Evolutionary conservation across 768 basidiomycete species (phyloP).

Genomic region (Tricholoma saponaceum): DNA sequence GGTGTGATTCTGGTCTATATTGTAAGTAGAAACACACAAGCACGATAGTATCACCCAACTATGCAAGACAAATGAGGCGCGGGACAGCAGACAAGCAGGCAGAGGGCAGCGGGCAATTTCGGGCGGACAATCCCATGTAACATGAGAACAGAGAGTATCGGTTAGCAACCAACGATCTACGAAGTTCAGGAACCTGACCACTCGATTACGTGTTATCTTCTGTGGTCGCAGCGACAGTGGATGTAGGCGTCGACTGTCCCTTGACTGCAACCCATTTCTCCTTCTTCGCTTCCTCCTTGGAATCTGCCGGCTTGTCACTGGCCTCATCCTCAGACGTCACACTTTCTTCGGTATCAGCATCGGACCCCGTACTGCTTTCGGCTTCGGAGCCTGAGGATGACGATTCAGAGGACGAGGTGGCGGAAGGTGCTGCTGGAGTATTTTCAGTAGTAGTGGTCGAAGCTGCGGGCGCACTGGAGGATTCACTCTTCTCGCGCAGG

Average conservation of each 20-base stretch:
- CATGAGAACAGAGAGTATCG: conserved; percentile 1
- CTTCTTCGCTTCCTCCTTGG: conserved; percentile 33
- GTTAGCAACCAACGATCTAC: not conserved
- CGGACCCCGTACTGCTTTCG: conserved; percentile 53
- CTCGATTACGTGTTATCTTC: not conserved
- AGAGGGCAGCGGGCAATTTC: conserved; percentile 13
- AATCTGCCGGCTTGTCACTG: conserved; percentile 35
- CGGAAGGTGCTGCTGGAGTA: conserved; percentile 21
- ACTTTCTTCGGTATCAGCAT: conserved; percentile 75
- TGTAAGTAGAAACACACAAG: conserved; percentile 14
- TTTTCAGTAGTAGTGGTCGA: conserved; percentile 33
- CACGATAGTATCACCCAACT: conserved; percentile 16
- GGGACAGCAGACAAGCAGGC: conserved; percentile 16
- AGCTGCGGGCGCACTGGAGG: conserved; percentile 25
- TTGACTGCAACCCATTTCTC: conserved; percentile 83
- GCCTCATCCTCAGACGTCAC: conserved; percentile 78
- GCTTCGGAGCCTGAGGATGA: conserved; percentile 53
- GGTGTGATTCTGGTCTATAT: conserved; percentile 23
- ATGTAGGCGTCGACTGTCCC: conserved; percentile 29
- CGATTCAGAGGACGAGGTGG: conserved; percentile 19
- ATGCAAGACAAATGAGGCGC: conserved; percentile 18
- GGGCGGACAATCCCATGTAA: conserved; percentile 1
- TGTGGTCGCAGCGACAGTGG: conserved; percentile 19
- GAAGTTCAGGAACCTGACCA: not conserved
- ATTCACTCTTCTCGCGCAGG: conserved; percentile 37